A percentile compares a stretch with the other conserved stretches of the same genome.
Conservation (phyloP, 305 asterid species). For the Fraxinus ornus region DNA sequence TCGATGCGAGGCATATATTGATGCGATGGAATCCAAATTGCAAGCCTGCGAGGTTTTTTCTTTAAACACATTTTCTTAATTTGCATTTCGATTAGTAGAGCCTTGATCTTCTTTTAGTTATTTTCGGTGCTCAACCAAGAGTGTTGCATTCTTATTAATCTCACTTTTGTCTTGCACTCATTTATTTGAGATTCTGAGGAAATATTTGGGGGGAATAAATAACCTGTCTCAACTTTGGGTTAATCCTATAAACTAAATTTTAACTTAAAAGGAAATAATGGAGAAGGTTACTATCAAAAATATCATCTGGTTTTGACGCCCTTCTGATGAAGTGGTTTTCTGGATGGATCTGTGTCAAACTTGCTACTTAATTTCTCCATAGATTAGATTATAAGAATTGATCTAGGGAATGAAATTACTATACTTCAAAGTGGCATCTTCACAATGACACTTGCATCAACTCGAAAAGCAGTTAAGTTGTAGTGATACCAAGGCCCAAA, state of each 20-base stretch:
- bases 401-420: neutral
- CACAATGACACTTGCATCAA: neutral
- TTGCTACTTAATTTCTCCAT: neutral
- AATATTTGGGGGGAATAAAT: neutral
- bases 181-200: neutral
- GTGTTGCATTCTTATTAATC: neutral
- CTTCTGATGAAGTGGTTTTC: neutral
- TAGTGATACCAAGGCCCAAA: neutral
- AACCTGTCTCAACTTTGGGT: neutral
- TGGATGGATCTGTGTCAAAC: neutral
- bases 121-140: neutral
- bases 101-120: neutral
- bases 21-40: constrained; percentile 85
- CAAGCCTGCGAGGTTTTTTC: constrained; percentile 76
- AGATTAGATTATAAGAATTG: neutral
- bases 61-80: constrained; percentile 14
- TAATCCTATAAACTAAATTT: neutral
- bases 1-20: constrained; percentile 90
- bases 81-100: neutral
- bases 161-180: neutral
- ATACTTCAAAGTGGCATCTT: neutral
- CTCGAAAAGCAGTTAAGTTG: neutral
- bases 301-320: neutral
- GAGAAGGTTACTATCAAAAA: neutral
- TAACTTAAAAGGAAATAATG: neutral